Percentiles rank a stretch among this genome's conserved stretches.
Conservation (phyloP, 768 basidiomycete species). For the Lactarius trivialis region DNA sequence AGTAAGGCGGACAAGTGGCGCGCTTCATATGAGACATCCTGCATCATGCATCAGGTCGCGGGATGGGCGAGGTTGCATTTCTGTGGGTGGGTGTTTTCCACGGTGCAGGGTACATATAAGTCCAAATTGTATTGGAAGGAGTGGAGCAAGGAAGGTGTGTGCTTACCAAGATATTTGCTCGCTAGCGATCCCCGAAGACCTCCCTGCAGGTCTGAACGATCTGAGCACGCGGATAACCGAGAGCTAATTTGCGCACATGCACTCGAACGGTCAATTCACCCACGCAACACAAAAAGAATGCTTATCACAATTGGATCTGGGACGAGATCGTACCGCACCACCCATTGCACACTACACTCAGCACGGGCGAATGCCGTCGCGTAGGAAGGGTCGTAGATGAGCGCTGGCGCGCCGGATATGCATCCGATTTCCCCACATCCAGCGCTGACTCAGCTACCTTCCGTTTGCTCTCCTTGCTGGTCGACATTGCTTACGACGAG, state of each 20-base stretch:
- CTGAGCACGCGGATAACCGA: slow-evolving; percentile 19
- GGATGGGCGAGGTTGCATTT: not conserved
- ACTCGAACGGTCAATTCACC: not conserved
- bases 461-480: not conserved
- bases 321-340: slow-evolving; percentile 7
- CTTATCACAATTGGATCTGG: not conserved
- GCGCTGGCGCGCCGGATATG: not conserved
- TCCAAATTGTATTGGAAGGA: not conserved
- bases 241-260: not conserved
- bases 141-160: not conserved
- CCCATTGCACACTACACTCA: slow-evolving; percentile 16
- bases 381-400: not conserved
- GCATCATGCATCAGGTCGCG: not conserved
- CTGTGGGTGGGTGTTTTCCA: not conserved
- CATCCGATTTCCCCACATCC: not conserved
- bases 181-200: slow-evolving; percentile 20
- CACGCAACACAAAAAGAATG: not conserved
- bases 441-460: not conserved
- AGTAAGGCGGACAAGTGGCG: not conserved
- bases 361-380: slow-evolving; percentile 17
- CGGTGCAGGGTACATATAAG: not conserved
- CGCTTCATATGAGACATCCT: slow-evolving; percentile 1
- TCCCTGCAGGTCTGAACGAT: slow-evolving; percentile 22
- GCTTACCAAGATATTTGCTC: not conserved
- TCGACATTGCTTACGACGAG: too few species aligned